These are phyloP conservation scores for thale cress (Arabidopsis thaliana) DNA, from an alignment of 345 rosid genomes.

Conservation along the genomic window DNA sequence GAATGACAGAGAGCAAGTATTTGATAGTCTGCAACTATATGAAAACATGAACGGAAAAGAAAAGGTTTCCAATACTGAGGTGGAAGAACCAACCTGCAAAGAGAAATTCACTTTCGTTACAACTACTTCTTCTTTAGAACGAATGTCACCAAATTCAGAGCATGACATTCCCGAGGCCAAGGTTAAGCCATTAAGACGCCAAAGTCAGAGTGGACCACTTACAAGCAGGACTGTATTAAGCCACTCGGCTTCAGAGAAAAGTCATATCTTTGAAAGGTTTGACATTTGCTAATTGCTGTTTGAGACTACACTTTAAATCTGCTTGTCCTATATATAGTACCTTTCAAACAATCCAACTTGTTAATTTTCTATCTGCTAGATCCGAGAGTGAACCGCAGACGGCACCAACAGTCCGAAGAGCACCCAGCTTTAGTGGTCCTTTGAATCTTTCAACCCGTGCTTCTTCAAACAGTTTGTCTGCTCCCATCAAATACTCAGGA, in stretches of 20 bases:
- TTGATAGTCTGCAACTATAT: constrained; percentile 43
- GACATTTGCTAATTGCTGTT: constrained; percentile 21
- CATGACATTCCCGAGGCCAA: constrained; percentile 53
- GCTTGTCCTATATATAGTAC: constrained; percentile 15
- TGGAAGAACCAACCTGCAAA: constrained; percentile 45
- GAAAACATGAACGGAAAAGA: constrained; percentile 58
- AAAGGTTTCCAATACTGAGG: constrained; percentile 54
- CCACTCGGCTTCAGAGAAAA: constrained; percentile 67
- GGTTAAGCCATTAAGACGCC: constrained; percentile 64
- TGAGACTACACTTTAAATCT: constrained; percentile 25
- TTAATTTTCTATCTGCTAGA: constrained; percentile 48
- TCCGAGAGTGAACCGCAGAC: constrained; percentile 59
- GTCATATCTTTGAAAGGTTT: constrained; percentile 69
- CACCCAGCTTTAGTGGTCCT: constrained; percentile 97
- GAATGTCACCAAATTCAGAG: constrained; percentile 58
- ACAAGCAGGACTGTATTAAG: constrained; percentile 59
- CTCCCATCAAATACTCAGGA: constrained; percentile 94
- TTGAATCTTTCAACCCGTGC: constrained; percentile 93
- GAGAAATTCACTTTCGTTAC: constrained; percentile 52
- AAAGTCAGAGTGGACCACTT: constrained; percentile 92
- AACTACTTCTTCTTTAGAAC: constrained; percentile 57
- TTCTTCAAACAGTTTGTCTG: constrained; percentile 97
- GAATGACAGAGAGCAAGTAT: constrained; percentile 45
- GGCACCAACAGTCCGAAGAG: constrained; percentile 53
- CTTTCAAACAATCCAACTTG: constrained; percentile 1